Evolutionary conservation across 371 early-diverging fungal species (phyloP), one percentile per base, ranked within the genome.

Genomic region (Mortierella sp.): DNA sequence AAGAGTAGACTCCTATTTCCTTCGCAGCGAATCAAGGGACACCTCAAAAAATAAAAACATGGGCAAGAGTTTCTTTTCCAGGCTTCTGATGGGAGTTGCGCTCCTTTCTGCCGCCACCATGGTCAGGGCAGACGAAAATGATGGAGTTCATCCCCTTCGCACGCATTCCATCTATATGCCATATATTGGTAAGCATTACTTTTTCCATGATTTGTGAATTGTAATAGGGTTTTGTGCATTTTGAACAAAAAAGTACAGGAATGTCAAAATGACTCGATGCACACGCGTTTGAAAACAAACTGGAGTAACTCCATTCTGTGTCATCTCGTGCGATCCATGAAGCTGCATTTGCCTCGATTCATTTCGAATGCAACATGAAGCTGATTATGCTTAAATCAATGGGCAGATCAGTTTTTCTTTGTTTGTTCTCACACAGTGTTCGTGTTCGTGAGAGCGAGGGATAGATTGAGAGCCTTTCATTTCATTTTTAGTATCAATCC

Each of bases 131-230:
- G 43, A 35, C 5, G 62, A 66, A 26, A 72, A 71, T 23, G 79
- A 78, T 66, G 67, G 61, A 17, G 32, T 68, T 42, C 83, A 88
- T 5, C 84, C 86, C 45, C 76, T 92, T 66, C 83, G 90, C 55
- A 89, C 93, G 8, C 92, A 89, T 64, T 89, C 91, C 43, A 83
- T 93, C 67, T 86, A 88, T 57, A 88, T 90, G 86, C 93, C 93
- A 42, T 93, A 90, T 82, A 90, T 92, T 70, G 92, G 92, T 91
- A 83, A 54, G 84, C 56, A 2, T 23, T 47, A 12, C 4, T 29
- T 17, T 3, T 26, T 42, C 12, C 35, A 26, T 47, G 3, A 32
- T 19, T 59, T 5, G 13, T 34, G 12, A 2, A 5, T 8, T n/a
- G 31, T 6, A n/a, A 4, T 8, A 19, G 32, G 22, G 55, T 23